phyloP scores from a whole-genome alignment of 768 basidiomycete genomes.

The Guyanaporus albipodus region DNA sequence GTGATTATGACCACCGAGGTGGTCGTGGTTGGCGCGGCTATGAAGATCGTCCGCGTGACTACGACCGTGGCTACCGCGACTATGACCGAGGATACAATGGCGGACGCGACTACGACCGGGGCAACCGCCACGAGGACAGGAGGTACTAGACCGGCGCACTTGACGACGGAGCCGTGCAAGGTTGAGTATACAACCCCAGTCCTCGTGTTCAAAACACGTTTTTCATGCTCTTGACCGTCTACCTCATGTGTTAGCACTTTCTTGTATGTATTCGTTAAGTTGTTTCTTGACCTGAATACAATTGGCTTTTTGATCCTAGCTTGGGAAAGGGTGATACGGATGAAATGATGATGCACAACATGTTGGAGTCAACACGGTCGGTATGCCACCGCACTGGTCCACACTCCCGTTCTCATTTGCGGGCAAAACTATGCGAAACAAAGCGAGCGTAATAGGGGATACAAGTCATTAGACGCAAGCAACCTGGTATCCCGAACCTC shows the following conservation, averaged over 20 bases:
- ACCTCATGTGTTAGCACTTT: conserved; percentile 4
- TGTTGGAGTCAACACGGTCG: too few relatives aligned
- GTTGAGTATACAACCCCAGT: conserved; percentile 1
- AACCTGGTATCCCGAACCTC: too few relatives aligned
- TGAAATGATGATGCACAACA: too few relatives aligned
- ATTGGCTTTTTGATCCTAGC: conserved; percentile 3
- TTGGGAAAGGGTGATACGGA: too few relatives aligned
- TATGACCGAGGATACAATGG: conserved; percentile 36
- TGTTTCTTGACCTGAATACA: conserved; percentile 19
- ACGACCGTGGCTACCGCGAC: conserved; percentile 39
- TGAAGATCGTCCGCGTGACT: conserved; percentile 31
- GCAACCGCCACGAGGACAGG: conserved; percentile 41
- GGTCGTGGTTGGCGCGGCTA: conserved; percentile 23
- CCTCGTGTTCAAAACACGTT: conserved; percentile 2
- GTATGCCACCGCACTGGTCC: too few relatives aligned
- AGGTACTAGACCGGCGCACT: conserved; percentile 32
- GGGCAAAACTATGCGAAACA: too few relatives aligned
- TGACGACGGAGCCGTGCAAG: neutral
- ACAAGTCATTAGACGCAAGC: too few relatives aligned
- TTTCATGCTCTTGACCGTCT: neutral
- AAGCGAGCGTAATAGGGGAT: too few relatives aligned
- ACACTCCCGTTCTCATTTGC: too few relatives aligned
- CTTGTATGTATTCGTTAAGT: conserved; percentile 24
- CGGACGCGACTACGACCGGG: conserved; percentile 38
- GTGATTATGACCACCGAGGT: conserved; percentile 56